Base-by-base conservation (phyloP, 768 basidiomycete species). In the Boletus reticuloceps region DNA sequence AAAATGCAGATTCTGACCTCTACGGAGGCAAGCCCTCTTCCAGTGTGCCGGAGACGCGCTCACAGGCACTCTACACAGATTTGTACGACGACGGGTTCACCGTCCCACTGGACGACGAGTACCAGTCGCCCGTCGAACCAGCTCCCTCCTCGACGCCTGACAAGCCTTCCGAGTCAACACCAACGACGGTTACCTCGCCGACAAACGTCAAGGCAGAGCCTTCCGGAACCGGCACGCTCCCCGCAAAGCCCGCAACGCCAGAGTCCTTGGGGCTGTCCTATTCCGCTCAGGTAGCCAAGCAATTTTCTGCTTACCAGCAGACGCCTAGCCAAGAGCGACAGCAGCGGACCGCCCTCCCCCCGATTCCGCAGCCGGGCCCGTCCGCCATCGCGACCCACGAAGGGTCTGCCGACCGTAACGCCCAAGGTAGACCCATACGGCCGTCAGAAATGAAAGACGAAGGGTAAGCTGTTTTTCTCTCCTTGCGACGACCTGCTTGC, bases 371-470 rank as follows among this genome's bases (percentile, higher is more conserved):
- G 47, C 54, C 56, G 47, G 69, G 53, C 13, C 65, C 64, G 3
- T 70, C 64, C 41, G 69, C 67, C 1, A 75, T 75, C 12, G 65
- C 71, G 25, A 74, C 76, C 12, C 75, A 73, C 48, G 70, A 73
- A 40, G 64, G 68, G n/a, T 48, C 69, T 14, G 57, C 69, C 19
- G 66, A 70, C 49, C 66, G 63, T 37, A 61, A 51, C 32, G 74
- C 78, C 51, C 75, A 73, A 45, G 75, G 82, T 14, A 79, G 80
- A 66, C 77, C 81, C 17, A 78, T 85, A 64, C 81, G 85, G 59
- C 84, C 84, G 10, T 82, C 82, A 19, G 88, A 90, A 68, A 87
- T 86, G 85, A 85, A 86, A 56, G 89, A 91, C 68, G 84, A 84
- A 78, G 89, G 89, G 89, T 91, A 79, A 86, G 89, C 77, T 55